Conservation (phyloP, 805 yeast genomes). For the Pichia phayaonensis region DNA sequence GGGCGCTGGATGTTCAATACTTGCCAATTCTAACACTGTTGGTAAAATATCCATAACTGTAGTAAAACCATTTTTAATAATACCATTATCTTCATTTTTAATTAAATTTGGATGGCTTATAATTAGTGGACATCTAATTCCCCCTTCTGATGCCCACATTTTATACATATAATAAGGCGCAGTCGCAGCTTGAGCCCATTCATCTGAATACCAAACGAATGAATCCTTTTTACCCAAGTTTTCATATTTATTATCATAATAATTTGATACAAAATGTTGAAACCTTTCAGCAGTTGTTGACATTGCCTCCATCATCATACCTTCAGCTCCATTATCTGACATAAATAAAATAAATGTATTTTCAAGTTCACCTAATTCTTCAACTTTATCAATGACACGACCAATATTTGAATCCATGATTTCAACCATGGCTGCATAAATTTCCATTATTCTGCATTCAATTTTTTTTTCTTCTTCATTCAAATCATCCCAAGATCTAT, state of each 20-base stretch:
- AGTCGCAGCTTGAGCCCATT: constrained; percentile 59
- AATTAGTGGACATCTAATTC: constrained; percentile 49
- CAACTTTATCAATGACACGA: constrained; percentile 35
- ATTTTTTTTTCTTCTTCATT: constrained; percentile 29
- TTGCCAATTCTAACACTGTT: constrained; percentile 44
- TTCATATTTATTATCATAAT: constrained; percentile 36
- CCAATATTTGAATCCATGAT: constrained; percentile 46
- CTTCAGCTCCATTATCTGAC: constrained; percentile 63
- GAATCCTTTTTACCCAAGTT: constrained; percentile 44
- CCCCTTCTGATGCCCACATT: constrained; percentile 55
- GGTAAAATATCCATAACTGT: constrained; percentile 59
- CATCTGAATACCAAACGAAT: constrained; percentile 45
- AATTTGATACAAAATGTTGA: constrained; percentile 22
- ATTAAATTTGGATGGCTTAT: constrained; percentile 33
- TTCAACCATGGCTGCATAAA: constrained; percentile 61
- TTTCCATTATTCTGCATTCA: constrained; percentile 43
- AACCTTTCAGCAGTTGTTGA: constrained; percentile 33
- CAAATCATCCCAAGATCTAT: constrained; percentile 37
- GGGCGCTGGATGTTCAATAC: constrained; percentile 35
- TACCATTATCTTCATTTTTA: constrained; percentile 20
- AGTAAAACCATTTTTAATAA: constrained; percentile 32
- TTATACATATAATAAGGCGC: constrained; percentile 49
- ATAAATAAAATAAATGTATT: constrained; percentile 51
- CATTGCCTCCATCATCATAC: constrained; percentile 48
- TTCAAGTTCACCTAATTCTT: constrained; percentile 37